A percentile compares a stretch with the other conserved stretches of the same genome.
These are phyloP conservation scores for Euphorbia lathyris DNA, from an alignment of 345 rosid species.

Conservation along the genomic window DNA sequence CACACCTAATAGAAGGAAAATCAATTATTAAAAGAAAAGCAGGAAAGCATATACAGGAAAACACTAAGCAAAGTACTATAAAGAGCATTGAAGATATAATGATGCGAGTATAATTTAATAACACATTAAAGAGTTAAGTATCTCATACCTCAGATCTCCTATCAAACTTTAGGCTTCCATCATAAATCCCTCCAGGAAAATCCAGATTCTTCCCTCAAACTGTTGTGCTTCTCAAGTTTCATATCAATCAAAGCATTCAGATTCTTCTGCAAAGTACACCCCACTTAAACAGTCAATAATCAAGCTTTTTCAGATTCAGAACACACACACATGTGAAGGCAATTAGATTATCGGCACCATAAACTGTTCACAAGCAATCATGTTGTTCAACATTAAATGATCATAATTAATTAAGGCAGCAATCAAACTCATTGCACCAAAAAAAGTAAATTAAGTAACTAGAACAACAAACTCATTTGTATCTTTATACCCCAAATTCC, in stretches of 20 bases:
- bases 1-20: too few species aligned
- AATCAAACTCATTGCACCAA: background rate
- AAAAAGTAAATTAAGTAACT: too few species aligned
- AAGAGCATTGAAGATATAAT: too few species aligned
- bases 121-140: too few species aligned
- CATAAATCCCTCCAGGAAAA: conserved; percentile 67
- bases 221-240: conserved; percentile 94
- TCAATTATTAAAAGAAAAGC: too few species aligned
- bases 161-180: conserved; percentile 74
- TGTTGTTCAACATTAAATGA: background rate
- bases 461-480: too few species aligned
- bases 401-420: background rate
- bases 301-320: background rate
- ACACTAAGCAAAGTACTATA: too few species aligned
- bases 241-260: conserved; percentile 76
- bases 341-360: too few species aligned
- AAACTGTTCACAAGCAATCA: too few species aligned
- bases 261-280: conserved; percentile 44
- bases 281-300: conserved; percentile 18
- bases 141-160: conserved; percentile 64
- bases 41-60: too few species aligned
- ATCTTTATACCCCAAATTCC: too few species aligned
- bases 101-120: too few species aligned
- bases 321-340: background rate
- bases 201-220: conserved; percentile 68